Percentiles rank a stretch among this genome's conserved stretches.
Conservation (phyloP, 495 filamentous ascomycete species). For the Lasiosphaeria miniovina region DNA sequence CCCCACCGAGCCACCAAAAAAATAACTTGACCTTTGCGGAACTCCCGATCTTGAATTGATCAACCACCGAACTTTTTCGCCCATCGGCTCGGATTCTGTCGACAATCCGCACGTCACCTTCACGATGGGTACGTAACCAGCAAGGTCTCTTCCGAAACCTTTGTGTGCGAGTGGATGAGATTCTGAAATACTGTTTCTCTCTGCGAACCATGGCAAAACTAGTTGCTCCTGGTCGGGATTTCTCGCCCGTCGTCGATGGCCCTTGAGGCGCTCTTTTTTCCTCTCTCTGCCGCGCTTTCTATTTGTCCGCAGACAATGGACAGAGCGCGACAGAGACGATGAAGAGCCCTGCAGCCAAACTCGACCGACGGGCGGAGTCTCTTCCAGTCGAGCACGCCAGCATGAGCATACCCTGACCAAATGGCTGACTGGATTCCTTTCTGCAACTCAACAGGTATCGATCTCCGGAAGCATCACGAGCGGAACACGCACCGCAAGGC, state of each 20-base stretch:
- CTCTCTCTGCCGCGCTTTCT: neutral
- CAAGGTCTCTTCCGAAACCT: constrained; percentile 31
- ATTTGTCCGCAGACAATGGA: neutral
- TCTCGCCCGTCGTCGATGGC: constrained; percentile 17
- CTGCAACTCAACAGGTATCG: constrained; percentile 55
- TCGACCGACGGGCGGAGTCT: neutral
- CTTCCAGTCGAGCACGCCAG: constrained; percentile 20
- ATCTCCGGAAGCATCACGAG: constrained; percentile 79
- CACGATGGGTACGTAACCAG: constrained; percentile 50
- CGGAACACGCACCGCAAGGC: constrained; percentile 86
- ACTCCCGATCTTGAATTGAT: constrained; percentile 22
- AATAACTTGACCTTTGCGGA: constrained; percentile 14
- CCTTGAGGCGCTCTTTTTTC: neutral
- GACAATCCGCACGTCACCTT: constrained; percentile 40
- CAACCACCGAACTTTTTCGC: constrained; percentile 33
- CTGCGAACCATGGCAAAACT: constrained; percentile 38
- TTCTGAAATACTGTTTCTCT: constrained; percentile 29
- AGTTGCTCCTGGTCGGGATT: constrained; percentile 5
- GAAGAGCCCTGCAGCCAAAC: neutral
- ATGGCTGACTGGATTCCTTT: constrained; percentile 52
- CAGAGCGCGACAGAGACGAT: neutral
- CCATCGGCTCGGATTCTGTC: constrained; percentile 38
- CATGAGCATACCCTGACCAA: constrained; percentile 47
- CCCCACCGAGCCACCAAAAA: constrained; percentile 17
- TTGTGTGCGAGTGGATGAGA: constrained; percentile 46